Base-by-base conservation (phyloP, 2,329 filamentous ascomycete species). In the Fonsecaea pugnacius region DNA sequence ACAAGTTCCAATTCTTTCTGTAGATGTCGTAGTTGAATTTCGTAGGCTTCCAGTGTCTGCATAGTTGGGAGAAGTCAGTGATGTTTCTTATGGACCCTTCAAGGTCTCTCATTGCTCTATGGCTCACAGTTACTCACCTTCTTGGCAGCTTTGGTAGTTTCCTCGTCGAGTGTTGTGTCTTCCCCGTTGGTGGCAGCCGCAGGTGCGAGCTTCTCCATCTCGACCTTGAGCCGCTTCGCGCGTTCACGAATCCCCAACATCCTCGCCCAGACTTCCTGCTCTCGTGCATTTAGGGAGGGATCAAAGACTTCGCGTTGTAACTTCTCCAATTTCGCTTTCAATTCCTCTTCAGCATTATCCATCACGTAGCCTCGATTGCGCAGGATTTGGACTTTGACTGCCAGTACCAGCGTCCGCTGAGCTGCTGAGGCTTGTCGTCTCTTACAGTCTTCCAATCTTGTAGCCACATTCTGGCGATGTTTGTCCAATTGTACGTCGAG, bases 221-320 rank as follows among this genome's bases (percentile, higher is more conserved):
- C 86, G 65, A 80, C 77, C 70, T 88, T 84, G 62, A 89, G 73
- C 71, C 83, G 81, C 70, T 83, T 82, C 53, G 84, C 83, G 60
- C 85, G 78, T 71, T 88, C 85, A 61, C 85, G 78, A 59, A 89
- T 82, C 7, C 83, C 82, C 54, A 87, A 80, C 86, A 89, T 87
- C 43, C 87, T 78, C 33, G 87, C 87, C 87, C 87, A 89, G 62
- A 89, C 85, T 74, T 89, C 86, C 73, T 89, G 87, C 64, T 84
- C 84, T 24, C 86, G 78, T 4, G 85, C 87, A 51, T 80, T 81
- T 53, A 88, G 78, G 4, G 83, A 81, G 0, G 87, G 86, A 70
- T 89, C 86, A 58, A 85, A 84, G 2, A 87, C 84, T 56, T 80
- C 79, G 58, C 82, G 81, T 73, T 88, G 84, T 55, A 89, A 76